Evolutionary conservation across 1,139 yeast species (phyloP).

Genomic region (Lodderomyces theae): DNA sequence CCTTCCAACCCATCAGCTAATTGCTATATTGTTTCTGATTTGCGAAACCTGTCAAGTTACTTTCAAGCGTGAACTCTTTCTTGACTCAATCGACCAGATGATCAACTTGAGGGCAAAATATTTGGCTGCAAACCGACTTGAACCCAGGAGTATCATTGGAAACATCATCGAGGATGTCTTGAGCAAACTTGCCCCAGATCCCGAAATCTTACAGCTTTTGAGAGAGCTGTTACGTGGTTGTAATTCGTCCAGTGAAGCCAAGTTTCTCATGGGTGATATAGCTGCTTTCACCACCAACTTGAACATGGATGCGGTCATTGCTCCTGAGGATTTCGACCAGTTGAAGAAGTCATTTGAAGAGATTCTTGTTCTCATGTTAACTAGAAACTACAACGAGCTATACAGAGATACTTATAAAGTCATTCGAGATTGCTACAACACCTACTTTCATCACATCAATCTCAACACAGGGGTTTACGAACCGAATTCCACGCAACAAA

Average conservation of each 20-base stretch:
- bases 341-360: neutral
- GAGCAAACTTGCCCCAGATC: neutral
- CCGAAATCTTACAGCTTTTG: neutral
- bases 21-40: conserved; percentile 2
- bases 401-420: neutral
- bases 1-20: neutral
- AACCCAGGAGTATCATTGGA: neutral
- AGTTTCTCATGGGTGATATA: conserved; percentile 4
- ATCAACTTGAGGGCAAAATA: neutral
- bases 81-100: neutral
- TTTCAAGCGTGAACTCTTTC: conserved; percentile 1
- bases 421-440: neutral
- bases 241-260: conserved; percentile 4
- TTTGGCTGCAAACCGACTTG: conserved; percentile 5
- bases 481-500: neutral
- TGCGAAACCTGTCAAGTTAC: neutral
- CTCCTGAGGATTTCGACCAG: neutral
- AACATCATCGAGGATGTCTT: conserved; percentile 1
- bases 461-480: neutral
- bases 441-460: neutral
- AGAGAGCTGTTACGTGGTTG: neutral
- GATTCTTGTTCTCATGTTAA: conserved; percentile 1
- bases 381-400: neutral
- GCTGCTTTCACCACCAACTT: neutral
- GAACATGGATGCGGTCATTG: neutral